Percentiles rank a stretch among this genome's conserved stretches.
phyloP scores from a whole-genome alignment of 2,329 filamentous ascomycete species.

The Zymoseptoria crescenta region DNA sequence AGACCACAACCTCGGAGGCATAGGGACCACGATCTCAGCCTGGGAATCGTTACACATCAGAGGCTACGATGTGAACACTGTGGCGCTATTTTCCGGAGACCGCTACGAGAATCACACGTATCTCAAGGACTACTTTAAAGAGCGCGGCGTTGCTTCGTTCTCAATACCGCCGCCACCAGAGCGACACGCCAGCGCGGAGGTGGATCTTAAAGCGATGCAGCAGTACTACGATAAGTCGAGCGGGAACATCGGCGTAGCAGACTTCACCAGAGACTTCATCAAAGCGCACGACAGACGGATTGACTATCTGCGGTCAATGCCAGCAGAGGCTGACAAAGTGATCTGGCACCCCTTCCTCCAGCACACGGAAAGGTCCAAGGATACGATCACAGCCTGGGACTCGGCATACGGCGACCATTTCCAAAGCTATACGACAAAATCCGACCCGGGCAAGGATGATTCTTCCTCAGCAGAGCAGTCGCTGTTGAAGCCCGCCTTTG shows the following conservation, averaged over 20 bases:
- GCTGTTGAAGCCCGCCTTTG: slow-evolving; percentile 60
- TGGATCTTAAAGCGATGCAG: slow-evolving; percentile 52
- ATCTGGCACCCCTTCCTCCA: slow-evolving; percentile 91
- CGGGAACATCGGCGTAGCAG: slow-evolving; percentile 32
- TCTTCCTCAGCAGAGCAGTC: slow-evolving; percentile 17
- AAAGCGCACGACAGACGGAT: slow-evolving; percentile 50
- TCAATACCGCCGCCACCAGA: slow-evolving; percentile 53
- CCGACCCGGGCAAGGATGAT: slow-evolving; percentile 21
- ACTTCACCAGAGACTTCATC: slow-evolving; percentile 47
- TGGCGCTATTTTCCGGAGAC: slow-evolving; percentile 61
- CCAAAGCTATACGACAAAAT: slow-evolving; percentile 45
- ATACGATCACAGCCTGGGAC: slow-evolving; percentile 67
- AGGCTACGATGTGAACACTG: slow-evolving; percentile 65
- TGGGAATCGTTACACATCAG: slow-evolving; percentile 71
- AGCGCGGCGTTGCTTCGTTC: slow-evolving; percentile 50
- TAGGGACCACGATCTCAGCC: slow-evolving; percentile 70
- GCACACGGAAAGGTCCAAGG: slow-evolving; percentile 54
- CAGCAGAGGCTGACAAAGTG: slow-evolving; percentile 49
- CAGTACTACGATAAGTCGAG: slow-evolving; percentile 54
- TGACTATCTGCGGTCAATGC: slow-evolving; percentile 53
- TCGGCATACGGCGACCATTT: slow-evolving; percentile 75
- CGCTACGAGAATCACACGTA: slow-evolving; percentile 63
- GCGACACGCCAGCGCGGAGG: slow-evolving; percentile 30
- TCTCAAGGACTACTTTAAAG: slow-evolving; percentile 57
- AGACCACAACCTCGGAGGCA: slow-evolving; percentile 69